Conservation (phyloP, 2,329 filamentous ascomycete genomes). For the Colletotrichum trifolii region DNA sequence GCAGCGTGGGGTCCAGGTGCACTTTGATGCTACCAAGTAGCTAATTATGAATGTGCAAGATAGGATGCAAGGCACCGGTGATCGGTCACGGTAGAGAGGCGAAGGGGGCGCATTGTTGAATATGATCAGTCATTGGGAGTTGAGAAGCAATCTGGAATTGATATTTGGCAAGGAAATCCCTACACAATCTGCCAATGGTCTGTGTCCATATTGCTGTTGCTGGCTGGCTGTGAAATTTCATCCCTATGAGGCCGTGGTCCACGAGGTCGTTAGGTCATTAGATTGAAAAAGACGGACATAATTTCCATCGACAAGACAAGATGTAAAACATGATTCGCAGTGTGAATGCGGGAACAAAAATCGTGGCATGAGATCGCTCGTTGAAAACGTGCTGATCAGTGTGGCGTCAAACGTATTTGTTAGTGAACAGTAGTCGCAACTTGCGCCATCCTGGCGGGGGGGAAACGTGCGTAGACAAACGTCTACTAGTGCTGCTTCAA, state of each 20-base stretch:
- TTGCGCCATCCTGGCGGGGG: not conserved
- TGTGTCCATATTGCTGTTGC: constrained; percentile 10
- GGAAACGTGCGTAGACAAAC: no score
- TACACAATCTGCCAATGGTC: constrained; percentile 17
- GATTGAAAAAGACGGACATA: no score
- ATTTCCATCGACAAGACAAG: no score
- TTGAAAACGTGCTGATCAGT: not conserved
- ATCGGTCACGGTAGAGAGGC: constrained; percentile 1
- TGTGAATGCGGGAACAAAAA: constrained; percentile 3
- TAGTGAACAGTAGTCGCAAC: not conserved
- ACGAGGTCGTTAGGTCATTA: no score
- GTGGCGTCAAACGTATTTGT: constrained; percentile 6
- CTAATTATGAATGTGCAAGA: not conserved
- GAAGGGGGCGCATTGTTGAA: not conserved
- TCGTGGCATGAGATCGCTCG: constrained; percentile 8
- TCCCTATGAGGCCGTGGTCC: no score
- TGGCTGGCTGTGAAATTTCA: not conserved
- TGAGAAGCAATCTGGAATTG: not conserved
- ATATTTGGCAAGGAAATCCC: constrained; percentile 6
- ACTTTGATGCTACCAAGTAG: constrained; percentile 2
- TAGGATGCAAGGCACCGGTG: constrained; percentile 14
- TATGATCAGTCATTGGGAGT: not conserved
- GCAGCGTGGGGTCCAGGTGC: constrained; percentile 17
- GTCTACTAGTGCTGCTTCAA: no score
- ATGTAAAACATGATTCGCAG: not conserved